Conservation (phyloP, 768 basidiomycete genomes). For the Mycena vitilis region DNA sequence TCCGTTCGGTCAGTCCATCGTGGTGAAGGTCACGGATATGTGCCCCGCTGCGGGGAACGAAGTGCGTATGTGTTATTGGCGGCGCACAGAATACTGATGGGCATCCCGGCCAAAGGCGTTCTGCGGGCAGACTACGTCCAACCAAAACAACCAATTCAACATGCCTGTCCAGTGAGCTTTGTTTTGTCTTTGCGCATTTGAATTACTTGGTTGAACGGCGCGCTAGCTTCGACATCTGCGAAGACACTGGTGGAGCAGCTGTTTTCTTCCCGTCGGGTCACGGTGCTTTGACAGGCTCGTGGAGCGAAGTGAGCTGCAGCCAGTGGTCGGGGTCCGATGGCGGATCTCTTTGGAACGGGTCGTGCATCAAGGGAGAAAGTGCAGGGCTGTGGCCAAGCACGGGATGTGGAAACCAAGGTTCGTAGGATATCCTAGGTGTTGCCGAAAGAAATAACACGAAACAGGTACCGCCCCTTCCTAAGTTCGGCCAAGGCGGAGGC, state of each 20-base stretch:
- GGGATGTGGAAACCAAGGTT: constrained; percentile 50
- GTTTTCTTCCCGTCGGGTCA: constrained; percentile 70
- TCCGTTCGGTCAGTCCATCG: constrained; percentile 60
- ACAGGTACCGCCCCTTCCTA: constrained; percentile 26
- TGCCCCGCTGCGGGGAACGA: constrained; percentile 61
- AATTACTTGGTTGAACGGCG: neutral
- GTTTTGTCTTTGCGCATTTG: neutral
- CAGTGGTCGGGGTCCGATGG: constrained; percentile 70
- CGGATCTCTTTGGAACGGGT: constrained; percentile 55
- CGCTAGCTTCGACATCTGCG: constrained; percentile 69
- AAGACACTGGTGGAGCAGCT: constrained; percentile 63
- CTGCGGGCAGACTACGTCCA: constrained; percentile 63
- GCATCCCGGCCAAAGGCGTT: constrained; percentile 44
- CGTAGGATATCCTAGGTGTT: neutral
- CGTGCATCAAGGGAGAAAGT: constrained; percentile 62
- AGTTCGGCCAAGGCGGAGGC: constrained; percentile 34
- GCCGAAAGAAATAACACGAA: neutral
- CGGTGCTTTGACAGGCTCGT: constrained; percentile 64
- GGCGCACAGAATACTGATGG: too few species aligned
- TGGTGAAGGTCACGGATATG: constrained; percentile 64
- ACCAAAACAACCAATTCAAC: constrained; percentile 54
- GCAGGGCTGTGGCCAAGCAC: constrained; percentile 63
- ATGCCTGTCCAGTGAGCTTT: constrained; percentile 61
- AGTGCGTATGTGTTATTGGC: too few species aligned
- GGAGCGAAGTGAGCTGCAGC: constrained; percentile 66